Evolutionary conservation across 2,329 filamentous ascomycete species (phyloP).

Genomic region (Fusarium goolgardi): DNA sequence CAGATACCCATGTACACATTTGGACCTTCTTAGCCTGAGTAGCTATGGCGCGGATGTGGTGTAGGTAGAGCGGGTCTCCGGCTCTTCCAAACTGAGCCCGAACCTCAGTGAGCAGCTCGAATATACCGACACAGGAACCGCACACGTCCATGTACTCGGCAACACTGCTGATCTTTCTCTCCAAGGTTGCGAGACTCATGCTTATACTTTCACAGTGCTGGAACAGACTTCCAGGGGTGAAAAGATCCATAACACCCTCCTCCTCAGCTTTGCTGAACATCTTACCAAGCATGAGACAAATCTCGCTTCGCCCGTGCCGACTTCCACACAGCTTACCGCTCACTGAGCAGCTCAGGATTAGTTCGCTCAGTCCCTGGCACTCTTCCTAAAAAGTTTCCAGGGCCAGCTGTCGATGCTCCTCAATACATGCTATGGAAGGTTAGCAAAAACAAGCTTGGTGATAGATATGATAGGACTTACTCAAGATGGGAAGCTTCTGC

Average conservation of each 20-base stretch:
- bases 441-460: not conserved
- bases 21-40: conserved; percentile 17
- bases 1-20: conserved; percentile 4
- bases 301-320: not conserved
- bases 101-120: conserved; percentile 5
- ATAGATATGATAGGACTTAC: conserved; percentile 1
- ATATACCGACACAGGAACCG: conserved; percentile 5
- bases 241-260: conserved; percentile 23
- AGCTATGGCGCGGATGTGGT: conserved; percentile 9
- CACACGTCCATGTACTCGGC: conserved; percentile 20
- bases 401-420: conserved; percentile 17
- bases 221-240: not conserved
- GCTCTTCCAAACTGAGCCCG: not conserved
- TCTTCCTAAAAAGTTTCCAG: conserved; percentile 18
- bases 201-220: not conserved
- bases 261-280: conserved; percentile 25
- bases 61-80: conserved; percentile 16
- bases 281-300: conserved; percentile 23
- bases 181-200: conserved; percentile 1
- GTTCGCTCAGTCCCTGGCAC: conserved; percentile 18
- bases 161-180: conserved; percentile 13
- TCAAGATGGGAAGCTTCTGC: conserved; percentile 16
- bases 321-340: not conserved
- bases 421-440: conserved; percentile 19
- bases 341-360: conserved; percentile 10